These are phyloP conservation scores for Arabidopsis arenosa DNA, from an alignment of 345 rosid genomes.

Conservation along the genomic window DNA sequence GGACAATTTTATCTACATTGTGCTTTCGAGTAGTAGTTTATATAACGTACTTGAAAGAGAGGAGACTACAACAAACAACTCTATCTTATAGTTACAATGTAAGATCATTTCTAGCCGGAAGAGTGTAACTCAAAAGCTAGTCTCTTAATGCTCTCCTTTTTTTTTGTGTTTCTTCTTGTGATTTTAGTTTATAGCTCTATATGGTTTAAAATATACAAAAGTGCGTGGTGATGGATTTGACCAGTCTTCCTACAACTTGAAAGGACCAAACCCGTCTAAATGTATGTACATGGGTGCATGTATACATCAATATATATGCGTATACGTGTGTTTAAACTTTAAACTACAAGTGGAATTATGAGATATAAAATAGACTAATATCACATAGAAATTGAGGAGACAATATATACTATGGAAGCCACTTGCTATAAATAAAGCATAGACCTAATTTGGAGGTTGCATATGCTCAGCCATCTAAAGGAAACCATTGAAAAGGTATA, in stretches of 20 bases:
- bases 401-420: constrained; percentile 6
- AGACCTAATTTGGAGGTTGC: constrained; percentile 10
- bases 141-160: too few species aligned
- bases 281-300: background rate
- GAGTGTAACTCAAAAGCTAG: too few species aligned
- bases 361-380: background rate
- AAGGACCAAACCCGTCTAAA: background rate
- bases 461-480: constrained; percentile 2
- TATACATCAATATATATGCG: background rate
- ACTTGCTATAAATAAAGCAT: constrained; percentile 8
- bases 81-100: too few species aligned
- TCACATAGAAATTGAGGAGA: constrained; percentile 1
- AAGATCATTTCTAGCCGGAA: too few species aligned
- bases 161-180: too few species aligned
- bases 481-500: background rate
- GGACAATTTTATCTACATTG: too few species aligned
- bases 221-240: background rate
- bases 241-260: background rate
- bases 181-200: background rate
- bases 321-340: background rate
- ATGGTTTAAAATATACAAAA: background rate
- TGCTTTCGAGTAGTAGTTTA: too few species aligned
- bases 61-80: too few species aligned
- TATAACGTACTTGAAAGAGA: too few species aligned
- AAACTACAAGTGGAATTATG: background rate